Evolutionary conservation across 2,329 filamentous ascomycete species (phyloP), one percentile per base, ranked within the genome.

Genomic region (Colletotrichum musicola): DNA sequence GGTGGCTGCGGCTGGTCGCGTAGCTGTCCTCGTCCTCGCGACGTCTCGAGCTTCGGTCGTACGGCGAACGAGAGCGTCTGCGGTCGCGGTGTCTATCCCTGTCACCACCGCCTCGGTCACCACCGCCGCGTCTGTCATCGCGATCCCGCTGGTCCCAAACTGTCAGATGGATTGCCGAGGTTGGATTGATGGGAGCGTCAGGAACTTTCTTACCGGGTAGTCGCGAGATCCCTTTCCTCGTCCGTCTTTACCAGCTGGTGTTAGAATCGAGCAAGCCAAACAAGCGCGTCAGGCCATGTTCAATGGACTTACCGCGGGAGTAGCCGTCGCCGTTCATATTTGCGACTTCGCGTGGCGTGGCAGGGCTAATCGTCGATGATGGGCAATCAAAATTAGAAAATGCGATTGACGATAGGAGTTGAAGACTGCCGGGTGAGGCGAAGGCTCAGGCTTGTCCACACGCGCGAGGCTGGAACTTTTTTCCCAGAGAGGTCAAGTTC

Each of bases 1-100:
- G 90, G 80, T 97, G 97, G 82, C 92, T 95, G 74, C 95, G 92
- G 81, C 94, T 97, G 6, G 93, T 94, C 20, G 95, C 97, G 82
- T 98, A 98, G 64, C 93, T 90, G 81, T 98, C 94, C 67, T 89
- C 87, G 79, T 88, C 89, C 59, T 96, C 92, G 74, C 92, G 92
- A 74, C 93, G 90, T 66, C 91, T 88, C 73, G 89, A 84, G 75
- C 88, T 75, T 68, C 82, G 87, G 77, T 93, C 90, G 75, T 92
- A 90, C 66, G 95, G 95, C 18, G 95, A 98, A 77, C 95, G 90
- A 70, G 95, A 97, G 72, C 95, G 92, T 81, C 94, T 88, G 76
- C 91, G 87, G 62, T 89, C 89, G 73, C 87, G 80, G 72, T 81
- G 78, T 72, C 81, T 77, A 54, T 82, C 81, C 66, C 82, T 77